These are phyloP conservation scores for Yarrowia porcina DNA, from an alignment of 805 yeast species.

Conservation along the genomic window DNA sequence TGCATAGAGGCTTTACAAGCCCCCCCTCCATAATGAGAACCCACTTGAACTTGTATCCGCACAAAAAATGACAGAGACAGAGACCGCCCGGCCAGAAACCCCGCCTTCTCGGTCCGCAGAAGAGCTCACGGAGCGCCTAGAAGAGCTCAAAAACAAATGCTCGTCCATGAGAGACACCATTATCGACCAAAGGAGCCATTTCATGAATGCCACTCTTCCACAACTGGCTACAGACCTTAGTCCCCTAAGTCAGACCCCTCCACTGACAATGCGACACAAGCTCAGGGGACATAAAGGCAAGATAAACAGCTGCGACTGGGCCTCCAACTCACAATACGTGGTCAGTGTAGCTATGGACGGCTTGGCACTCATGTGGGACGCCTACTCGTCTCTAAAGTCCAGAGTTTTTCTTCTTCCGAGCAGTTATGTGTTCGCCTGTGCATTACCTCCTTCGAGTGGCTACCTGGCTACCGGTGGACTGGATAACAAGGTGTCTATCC, in stretches of 20 bases:
- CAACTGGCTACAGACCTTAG: not conserved
- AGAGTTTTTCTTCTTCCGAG: slow-evolving; percentile 70
- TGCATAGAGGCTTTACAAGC: not conserved
- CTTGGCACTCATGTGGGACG: slow-evolving; percentile 78
- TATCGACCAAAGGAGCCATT: not conserved
- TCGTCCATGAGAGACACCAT: not conserved
- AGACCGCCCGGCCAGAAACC: not conserved
- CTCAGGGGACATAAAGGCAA: slow-evolving; percentile 66
- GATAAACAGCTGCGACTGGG: slow-evolving; percentile 67
- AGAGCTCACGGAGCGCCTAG: not conserved
- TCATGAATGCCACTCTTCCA: slow-evolving; percentile 8
- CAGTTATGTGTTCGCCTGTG: slow-evolving; percentile 77
- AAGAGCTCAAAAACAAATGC: not conserved
- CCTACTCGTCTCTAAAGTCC: slow-evolving; percentile 63
- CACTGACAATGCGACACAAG: not conserved
- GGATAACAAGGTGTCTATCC: slow-evolving; percentile 51
- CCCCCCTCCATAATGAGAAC: not conserved
- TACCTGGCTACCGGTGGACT: slow-evolving; percentile 79
- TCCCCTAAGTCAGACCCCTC: not conserved
- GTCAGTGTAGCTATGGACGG: slow-evolving; percentile 86
- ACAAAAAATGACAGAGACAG: not conserved
- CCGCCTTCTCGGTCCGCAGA: not conserved
- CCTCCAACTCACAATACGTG: slow-evolving; percentile 54
- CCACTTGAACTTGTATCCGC: not conserved
- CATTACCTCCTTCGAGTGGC: slow-evolving; percentile 61